phyloP scores from a whole-genome alignment of 2,329 filamentous ascomycete genomes.

The Fusarium torulosum region DNA sequence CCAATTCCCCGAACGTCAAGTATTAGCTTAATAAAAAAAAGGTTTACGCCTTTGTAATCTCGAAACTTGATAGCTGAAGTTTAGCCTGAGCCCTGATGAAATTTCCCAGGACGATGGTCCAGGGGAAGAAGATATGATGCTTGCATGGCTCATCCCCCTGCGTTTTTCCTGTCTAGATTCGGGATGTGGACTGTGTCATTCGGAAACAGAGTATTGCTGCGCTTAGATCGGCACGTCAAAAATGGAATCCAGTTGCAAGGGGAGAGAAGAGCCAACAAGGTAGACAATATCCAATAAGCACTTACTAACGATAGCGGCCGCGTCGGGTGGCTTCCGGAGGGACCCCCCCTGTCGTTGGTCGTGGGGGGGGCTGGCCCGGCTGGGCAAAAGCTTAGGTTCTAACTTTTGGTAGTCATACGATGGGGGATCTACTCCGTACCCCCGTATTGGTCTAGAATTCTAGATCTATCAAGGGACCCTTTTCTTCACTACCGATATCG shows the following conservation, averaged over 20 bases:
- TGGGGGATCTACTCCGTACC: not conserved
- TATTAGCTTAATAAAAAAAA: not conserved
- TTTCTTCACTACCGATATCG: not conserved
- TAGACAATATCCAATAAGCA: not conserved
- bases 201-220: not conserved
- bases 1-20: not conserved
- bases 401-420: conserved; percentile 16
- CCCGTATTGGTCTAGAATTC: not conserved
- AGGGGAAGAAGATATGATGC: not conserved
- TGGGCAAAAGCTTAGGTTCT: conserved; percentile 33
- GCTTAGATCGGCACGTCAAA: conserved; percentile 15
- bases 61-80: not conserved
- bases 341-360: conserved; percentile 6
- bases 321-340: conserved; percentile 12
- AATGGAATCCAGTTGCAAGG: not conserved
- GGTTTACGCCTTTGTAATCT: not conserved
- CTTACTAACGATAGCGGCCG: not conserved
- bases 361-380: conserved; percentile 22
- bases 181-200: not conserved
- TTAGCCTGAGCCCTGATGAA: not conserved
- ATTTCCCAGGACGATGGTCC: not conserved
- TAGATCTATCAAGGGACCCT: conserved; percentile 5
- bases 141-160: conserved; percentile 4
- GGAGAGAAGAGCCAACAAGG: not conserved
- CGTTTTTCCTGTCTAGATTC: not conserved